Evolutionary conservation across 306 rosid species (phyloP), one percentile per base, ranked within the genome.

Genomic region (Cyclanthera cordifolia): DNA sequence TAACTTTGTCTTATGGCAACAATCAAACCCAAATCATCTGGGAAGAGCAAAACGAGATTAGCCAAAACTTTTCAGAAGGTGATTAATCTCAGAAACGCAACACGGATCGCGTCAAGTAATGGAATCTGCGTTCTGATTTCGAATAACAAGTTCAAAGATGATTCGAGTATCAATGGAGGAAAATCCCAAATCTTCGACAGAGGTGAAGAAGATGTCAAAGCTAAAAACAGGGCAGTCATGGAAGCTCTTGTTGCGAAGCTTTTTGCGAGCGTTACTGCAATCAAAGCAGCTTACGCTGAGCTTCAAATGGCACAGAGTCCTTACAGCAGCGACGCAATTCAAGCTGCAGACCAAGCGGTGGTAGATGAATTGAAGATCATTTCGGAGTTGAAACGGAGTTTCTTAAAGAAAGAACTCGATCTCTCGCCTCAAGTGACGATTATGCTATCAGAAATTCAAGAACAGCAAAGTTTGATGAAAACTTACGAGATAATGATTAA

Each of bases 281-380:
- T 93, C 19, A 93, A 93, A 86, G 96, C 99, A 11, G 78, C 95
- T 5, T 93, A 93, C 8, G 99, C 95, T 0, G 94, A 93, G 74
- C 91, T 93, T 37, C 96, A 93, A 80, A 93, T 90, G 89, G 99
- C 99, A 34, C 99, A 93, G 63, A 76, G 81, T 53, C 99, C 99
- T 1, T 93, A 93, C 83, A 82, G 85, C 71, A 75, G 87, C 28
- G 80, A 89, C 3, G 85, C 87, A 17, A 88, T 93, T 66, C 99
- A 90, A 73, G 79, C 61, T 0, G 94, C 95, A 1, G 99, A 93
- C 69, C 94, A 86, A 67, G 73, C 94, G 7, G 99, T 93, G 1
- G 99, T 93, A 2, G 83, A 86, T 53, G 95, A 93, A 73, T 81
- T 93, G 4, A 81, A 80, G 77, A 70, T 87, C 0, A 86, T 93